A percentile compares a stretch with the other conserved stretches of the same genome.
Conservation (phyloP, 1,284 basidiomycete species). For the Coniferiporia weirii region DNA sequence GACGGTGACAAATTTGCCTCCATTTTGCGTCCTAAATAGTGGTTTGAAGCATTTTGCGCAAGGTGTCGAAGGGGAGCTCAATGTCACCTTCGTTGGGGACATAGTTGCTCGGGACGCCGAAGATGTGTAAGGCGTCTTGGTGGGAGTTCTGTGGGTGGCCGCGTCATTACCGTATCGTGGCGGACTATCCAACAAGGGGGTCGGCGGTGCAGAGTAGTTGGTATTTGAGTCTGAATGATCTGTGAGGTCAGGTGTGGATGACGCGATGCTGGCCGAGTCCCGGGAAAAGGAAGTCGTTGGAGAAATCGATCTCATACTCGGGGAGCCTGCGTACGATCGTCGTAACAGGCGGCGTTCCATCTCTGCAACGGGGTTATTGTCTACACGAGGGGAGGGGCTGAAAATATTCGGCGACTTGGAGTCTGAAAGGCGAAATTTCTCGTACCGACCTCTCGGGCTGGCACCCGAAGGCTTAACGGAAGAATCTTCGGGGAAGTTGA, state of each 20-base stretch:
- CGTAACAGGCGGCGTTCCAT: slow-evolving; percentile 11
- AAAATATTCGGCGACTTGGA: neutral
- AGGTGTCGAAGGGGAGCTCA: slow-evolving; percentile 18
- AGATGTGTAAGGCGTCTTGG: neutral
- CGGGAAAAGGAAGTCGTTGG: slow-evolving; percentile 7
- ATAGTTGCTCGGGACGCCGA: neutral
- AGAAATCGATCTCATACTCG: slow-evolving; percentile 6
- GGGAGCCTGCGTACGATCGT: slow-evolving; percentile 4
- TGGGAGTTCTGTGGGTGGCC: slow-evolving; percentile 12
- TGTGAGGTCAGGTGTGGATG: slow-evolving; percentile 54
- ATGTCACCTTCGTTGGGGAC: slow-evolving; percentile 27
- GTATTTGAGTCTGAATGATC: slow-evolving; percentile 56
- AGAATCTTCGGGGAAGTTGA: neutral
- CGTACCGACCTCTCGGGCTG: slow-evolving; percentile 16
- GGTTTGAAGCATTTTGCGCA: slow-evolving; percentile 54
- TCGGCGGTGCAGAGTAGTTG: slow-evolving; percentile 50
- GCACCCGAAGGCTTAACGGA: neutral
- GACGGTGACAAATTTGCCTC: slow-evolving; percentile 61
- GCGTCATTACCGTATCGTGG: slow-evolving; percentile 22
- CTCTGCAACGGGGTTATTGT: slow-evolving; percentile 8
- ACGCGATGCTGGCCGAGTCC: slow-evolving; percentile 29
- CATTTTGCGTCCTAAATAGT: slow-evolving; percentile 50
- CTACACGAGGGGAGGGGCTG: slow-evolving; percentile 9
- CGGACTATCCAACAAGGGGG: slow-evolving; percentile 42
- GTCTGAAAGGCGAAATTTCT: slow-evolving; percentile 10